Conservation (phyloP, 176 grass and related monocot species). For the Bromus sterilis region DNA sequence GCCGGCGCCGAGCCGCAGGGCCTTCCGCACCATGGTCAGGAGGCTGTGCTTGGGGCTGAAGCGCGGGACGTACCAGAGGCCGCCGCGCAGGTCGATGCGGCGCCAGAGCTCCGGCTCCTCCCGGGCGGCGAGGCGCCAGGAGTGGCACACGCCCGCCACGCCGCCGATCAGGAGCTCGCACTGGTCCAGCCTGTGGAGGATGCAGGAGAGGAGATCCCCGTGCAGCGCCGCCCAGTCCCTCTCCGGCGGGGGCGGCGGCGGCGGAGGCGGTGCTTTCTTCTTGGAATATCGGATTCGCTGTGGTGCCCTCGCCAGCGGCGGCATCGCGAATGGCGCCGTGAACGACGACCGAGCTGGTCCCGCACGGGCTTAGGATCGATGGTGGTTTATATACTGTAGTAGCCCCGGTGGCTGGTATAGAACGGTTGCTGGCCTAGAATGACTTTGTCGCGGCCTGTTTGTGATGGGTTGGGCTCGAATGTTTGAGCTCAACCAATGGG, state of each 20-base stretch:
- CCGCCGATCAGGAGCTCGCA: not conserved
- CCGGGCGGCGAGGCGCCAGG: not conserved
- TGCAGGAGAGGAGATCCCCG: not conserved
- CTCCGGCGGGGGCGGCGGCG: not conserved
- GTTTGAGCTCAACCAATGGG: no score
- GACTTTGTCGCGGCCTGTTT: no score
- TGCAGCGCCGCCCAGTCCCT: not conserved
- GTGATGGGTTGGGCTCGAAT: no score
- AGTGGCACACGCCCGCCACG: not conserved
- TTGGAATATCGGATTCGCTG: not conserved
- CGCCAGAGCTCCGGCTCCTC: conserved; percentile 19
- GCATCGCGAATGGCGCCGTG: not conserved
- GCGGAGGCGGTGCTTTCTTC: not conserved
- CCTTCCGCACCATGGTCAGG: not conserved
- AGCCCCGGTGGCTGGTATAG: no score
- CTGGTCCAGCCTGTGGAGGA: not conserved
- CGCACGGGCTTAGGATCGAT: no score
- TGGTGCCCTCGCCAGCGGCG: not conserved
- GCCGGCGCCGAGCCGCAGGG: not conserved
- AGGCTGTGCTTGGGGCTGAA: not conserved
- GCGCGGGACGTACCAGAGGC: not conserved
- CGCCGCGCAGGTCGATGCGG: not conserved
- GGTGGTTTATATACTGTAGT: no score
- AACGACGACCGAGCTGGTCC: no score
- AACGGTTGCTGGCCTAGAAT: no score